phyloP scores from a whole-genome alignment of 306 rosid genomes.

The Cucumis melo region DNA sequence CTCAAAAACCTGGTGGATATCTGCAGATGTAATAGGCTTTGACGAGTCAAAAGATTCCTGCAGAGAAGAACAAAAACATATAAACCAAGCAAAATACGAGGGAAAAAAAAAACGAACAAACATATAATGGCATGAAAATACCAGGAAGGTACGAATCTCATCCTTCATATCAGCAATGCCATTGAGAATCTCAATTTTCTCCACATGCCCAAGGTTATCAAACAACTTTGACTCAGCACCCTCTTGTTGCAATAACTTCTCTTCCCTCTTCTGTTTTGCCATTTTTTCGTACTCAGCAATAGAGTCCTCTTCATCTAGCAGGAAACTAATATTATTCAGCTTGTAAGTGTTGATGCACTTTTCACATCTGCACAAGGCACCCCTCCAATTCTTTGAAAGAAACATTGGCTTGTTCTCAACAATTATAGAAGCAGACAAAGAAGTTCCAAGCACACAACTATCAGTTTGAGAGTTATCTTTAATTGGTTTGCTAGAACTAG shows the following conservation, averaged over 20 bases:
- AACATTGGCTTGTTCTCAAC: constrained; percentile 51
- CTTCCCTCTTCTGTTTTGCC: constrained; percentile 74
- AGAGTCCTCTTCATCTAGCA: constrained; percentile 77
- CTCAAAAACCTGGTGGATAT: constrained; percentile 76
- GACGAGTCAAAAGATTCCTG: constrained; percentile 86
- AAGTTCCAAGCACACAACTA: constrained; percentile 50
- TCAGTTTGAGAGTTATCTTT: constrained; percentile 14
- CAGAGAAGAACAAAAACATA: constrained; percentile 1
- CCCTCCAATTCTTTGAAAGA: constrained; percentile 81
- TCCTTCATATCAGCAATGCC: constrained; percentile 94
- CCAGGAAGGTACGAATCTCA: constrained; percentile 78
- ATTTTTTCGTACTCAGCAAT: constrained; percentile 81
- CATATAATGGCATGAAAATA: constrained; percentile 14
- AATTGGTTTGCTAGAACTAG: constrained; percentile 12
- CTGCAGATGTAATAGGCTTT: constrained; percentile 74
- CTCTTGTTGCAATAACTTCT: constrained; percentile 66
- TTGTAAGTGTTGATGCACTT: constrained; percentile 40
- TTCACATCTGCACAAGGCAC: constrained; percentile 68
- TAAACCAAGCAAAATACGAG: constrained; percentile 4
- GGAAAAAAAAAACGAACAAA: not conserved
- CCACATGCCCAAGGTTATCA: constrained; percentile 76
- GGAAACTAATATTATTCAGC: constrained; percentile 48
- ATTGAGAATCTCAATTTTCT: constrained; percentile 79
- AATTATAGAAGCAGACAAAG: constrained; percentile 27
- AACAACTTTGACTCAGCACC: constrained; percentile 60